Evolutionary conservation across 352 stramenopile species (phyloP).

Genomic region (Phytophthora podocarpi): DNA sequence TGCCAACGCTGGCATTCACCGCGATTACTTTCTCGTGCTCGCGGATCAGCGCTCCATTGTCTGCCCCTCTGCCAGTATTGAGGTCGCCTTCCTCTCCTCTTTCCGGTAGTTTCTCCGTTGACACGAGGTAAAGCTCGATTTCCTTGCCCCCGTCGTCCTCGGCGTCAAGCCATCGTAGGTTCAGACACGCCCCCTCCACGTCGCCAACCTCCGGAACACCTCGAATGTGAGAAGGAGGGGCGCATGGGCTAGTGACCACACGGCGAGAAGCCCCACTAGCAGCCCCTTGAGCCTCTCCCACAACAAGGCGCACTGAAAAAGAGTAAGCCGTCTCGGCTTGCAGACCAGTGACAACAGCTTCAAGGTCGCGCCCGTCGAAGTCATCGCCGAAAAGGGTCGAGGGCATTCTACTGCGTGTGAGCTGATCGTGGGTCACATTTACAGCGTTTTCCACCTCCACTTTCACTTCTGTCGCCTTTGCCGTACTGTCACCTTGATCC

Average conservation of each 20-base stretch:
- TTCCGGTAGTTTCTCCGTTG: conserved; percentile 24
- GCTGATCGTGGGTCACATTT: conserved; percentile 57
- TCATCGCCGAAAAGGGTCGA: conserved; percentile 76
- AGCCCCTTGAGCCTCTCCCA: conserved; percentile 58
- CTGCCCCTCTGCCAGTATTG: conserved; percentile 25
- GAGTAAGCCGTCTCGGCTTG: conserved; percentile 65
- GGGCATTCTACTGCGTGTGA: conserved; percentile 65
- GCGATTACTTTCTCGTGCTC: conserved; percentile 39
- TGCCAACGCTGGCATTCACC: conserved; percentile 18
- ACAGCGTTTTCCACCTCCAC: conserved; percentile 25
- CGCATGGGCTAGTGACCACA: conserved; percentile 47
- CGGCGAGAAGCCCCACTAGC: conserved; percentile 55
- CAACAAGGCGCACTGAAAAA: conserved; percentile 72
- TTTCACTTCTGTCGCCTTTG: not conserved
- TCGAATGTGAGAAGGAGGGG: conserved; percentile 41
- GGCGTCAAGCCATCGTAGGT: conserved; percentile 61
- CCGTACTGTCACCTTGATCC: conserved; percentile 1
- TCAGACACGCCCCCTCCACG: conserved; percentile 40
- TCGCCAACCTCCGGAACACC: conserved; percentile 42
- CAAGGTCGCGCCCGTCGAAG: conserved; percentile 80
- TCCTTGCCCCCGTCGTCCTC: conserved; percentile 58
- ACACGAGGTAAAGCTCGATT: conserved; percentile 50
- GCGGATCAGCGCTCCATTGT: conserved; percentile 20
- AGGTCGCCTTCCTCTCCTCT: conserved; percentile 20
- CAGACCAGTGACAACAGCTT: conserved; percentile 57